Percentiles rank a stretch among this genome's conserved stretches.
Evolutionary conservation across 2,329 filamentous ascomycete genomes (phyloP).

Genomic region (Xylariaceae sp.): DNA sequence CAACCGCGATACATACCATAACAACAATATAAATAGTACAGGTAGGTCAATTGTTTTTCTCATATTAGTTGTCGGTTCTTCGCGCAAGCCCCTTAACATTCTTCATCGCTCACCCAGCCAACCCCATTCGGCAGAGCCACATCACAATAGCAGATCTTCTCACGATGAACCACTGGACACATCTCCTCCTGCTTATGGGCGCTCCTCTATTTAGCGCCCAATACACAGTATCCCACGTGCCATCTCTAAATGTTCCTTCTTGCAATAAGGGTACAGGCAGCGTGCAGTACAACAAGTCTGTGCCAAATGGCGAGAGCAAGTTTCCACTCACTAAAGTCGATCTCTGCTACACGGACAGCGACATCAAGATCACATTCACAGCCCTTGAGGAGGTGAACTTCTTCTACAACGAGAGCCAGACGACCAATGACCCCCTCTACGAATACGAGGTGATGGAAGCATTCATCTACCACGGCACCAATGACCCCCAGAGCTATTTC

Average conservation of each 20-base stretch:
- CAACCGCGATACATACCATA: not conserved
- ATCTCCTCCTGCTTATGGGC: conserved; percentile 29
- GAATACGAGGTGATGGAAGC: conserved; percentile 59
- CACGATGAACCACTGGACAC: conserved; percentile 24
- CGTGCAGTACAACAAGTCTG: conserved; percentile 50
- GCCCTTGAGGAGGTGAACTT: conserved; percentile 55
- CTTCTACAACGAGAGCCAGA: conserved; percentile 51
- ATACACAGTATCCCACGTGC: conserved; percentile 26
- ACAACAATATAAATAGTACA: conserved; percentile 16
- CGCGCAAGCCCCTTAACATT: not conserved
- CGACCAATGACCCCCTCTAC: conserved; percentile 56
- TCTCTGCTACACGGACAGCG: conserved; percentile 53
- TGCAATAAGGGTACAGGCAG: conserved; percentile 46
- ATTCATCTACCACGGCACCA: conserved; percentile 54
- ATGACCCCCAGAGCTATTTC: conserved; percentile 56
- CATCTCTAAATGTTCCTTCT: conserved; percentile 46
- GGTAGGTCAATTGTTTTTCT: not conserved
- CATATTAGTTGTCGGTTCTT: not conserved
- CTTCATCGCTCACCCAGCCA: not conserved
- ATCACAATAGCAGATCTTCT: not conserved
- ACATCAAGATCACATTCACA: conserved; percentile 52
- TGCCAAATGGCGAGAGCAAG: conserved; percentile 46
- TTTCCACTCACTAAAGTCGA: conserved; percentile 55
- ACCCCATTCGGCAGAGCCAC: not conserved
- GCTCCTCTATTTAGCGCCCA: conserved; percentile 25